Evolutionary conservation across 228 moss, liverwort and hornwort genomes (phyloP), one percentile per base, ranked within the genome.

Genomic region (Sphagnum fallax): DNA sequence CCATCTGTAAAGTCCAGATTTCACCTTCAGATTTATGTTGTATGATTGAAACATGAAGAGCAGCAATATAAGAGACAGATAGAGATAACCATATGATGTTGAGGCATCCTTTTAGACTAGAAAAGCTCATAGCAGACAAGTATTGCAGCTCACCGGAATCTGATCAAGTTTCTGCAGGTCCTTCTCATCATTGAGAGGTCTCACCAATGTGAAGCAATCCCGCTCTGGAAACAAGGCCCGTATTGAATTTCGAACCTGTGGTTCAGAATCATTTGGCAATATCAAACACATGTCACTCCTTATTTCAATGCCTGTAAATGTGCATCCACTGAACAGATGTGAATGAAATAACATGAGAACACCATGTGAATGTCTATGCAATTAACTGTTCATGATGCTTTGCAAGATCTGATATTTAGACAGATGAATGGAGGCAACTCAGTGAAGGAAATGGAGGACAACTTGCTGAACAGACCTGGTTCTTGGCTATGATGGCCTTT

Each of bases 201-300:
- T 85, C 53, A 94, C 94, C 68, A 94, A 75, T 8, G 94, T 88
- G 70, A 80, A 89, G 70, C 94, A 94, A 65, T 94, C 91, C 63
- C 91, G 94, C 48, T 91, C 91, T 8, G 94, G 94, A 74, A 94
- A 94, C 61, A 94, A 67, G 48, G 91, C 76, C 50, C 85, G 83
- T 10, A 94, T 94, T 6, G 94, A 94, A 55, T 80, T 87, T 66
- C 94, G 89, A 52, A 94, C 89, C 89, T 92, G 83, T 67, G 53
- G n/a, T 71, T 67, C 69, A 48, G 49, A 52, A 15, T 69, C 52
- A 75, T 16, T 6, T 6, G 52, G 5, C 61, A 14, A 12, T 6
- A 12, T 59, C 49, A 58, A 6, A 16, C 32, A 8, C 4, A 49
- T 14, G 1, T 57, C 55, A 57, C 55, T 57, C 13, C 2, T 13